phyloP scores from a whole-genome alignment of 305 asterid genomes.

The Fraxinus sp. region DNA sequence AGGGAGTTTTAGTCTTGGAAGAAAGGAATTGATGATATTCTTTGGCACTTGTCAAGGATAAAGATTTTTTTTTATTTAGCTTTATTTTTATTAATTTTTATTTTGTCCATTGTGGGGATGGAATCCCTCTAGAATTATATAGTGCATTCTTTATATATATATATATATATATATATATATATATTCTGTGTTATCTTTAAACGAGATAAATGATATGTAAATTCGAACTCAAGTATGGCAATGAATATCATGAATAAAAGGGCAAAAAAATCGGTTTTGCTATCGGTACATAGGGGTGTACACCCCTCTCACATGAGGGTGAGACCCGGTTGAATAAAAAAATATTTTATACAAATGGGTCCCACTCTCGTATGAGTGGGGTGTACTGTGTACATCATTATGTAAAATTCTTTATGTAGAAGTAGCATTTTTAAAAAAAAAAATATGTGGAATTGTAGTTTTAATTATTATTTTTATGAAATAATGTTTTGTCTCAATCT shows the following conservation, averaged over 20 bases:
- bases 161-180: no score
- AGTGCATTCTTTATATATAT: neutral
- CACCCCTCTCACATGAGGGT: no score
- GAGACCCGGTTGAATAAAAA: no score
- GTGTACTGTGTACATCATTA: no score
- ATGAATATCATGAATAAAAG: no score
- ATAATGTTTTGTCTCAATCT: neutral
- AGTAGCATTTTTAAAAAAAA: no score
- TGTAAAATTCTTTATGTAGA: no score
- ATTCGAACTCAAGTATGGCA: no score
- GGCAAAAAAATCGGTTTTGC: no score
- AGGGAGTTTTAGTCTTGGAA: conserved; percentile 41
- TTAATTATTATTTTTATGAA: neutral
- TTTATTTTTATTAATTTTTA: neutral
- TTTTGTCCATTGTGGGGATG: neutral
- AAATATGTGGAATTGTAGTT: neutral
- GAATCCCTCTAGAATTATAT: conserved; percentile 37
- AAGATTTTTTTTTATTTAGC: neutral
- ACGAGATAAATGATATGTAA: neutral
- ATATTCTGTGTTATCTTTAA: neutral
- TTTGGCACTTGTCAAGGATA: conserved; percentile 28
- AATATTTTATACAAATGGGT: no score
- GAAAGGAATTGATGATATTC: conserved; percentile 28
- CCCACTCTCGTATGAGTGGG: no score
- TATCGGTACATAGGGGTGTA: no score